Base-by-base conservation (phyloP, 2,329 filamentous ascomycete species). In the Fusarium sp. region DNA sequence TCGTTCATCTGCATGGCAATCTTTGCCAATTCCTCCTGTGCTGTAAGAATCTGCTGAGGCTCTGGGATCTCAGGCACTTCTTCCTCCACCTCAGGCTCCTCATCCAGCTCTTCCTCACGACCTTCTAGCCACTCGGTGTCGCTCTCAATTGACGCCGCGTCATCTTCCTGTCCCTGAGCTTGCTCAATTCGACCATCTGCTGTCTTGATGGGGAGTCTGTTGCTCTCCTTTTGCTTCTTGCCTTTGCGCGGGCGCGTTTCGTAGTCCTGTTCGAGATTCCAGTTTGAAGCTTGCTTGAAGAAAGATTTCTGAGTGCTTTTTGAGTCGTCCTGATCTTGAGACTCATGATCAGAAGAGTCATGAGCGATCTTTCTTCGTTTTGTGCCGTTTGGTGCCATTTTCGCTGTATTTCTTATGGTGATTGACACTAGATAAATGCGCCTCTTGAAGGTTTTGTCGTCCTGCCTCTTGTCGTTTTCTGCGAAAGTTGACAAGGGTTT, bases 211-310 rank as follows among this genome's bases (percentile, higher is more conserved):
- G 94, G 94, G 35, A 99, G 84, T 73, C 91, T 88, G 37, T 88
- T 93, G 77, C 84, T 91, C 77, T 94, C 92, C 66, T 85, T 86
- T 73, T 89, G 88, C 78, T 93, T 93, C 79, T 92, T 93, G 76
- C 89, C 91, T 78, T 96, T 96, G 73, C 93, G 87, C 46, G 92
- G 90, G 71, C 89, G 89, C 65, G 88, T 88, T 80, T 97, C 94
- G 84, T 98, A 98, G 79, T 93, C 91, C 77, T 97, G 92, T 82
- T 97, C 96, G 48, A 97, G 86, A 76, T 97, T 90, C 94, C 95
- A 98, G 80, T 89, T 91, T 62, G 92, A 86, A 8, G 92, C 93
- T 75, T 88, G 91, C 74, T 88, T 88, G 81, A 93, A 87, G 78
- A 94, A 94, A 55, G 87, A 86, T 71, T 87, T 87, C 60, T 88